phyloP scores from a whole-genome alignment of 2,329 filamentous ascomycete genomes.

The Colletotrichum phormii region DNA sequence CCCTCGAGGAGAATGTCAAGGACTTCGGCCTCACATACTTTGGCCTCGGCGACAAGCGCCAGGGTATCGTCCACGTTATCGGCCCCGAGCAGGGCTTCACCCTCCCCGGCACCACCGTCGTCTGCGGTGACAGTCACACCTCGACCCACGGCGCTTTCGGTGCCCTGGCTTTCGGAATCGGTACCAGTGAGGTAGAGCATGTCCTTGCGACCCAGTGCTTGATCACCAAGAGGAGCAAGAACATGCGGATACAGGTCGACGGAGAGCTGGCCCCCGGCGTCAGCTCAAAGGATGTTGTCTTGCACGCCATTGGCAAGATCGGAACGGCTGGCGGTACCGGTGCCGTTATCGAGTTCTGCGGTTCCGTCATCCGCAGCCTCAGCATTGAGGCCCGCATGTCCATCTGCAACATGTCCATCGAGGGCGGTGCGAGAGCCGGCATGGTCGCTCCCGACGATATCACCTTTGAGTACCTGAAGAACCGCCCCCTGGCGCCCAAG shows the following conservation, averaged over 20 bases:
- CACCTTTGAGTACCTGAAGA: constrained; percentile 96
- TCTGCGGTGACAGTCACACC: constrained; percentile 98
- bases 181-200: constrained; percentile 98
- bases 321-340: constrained; percentile 96
- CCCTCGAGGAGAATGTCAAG: constrained; percentile 96
- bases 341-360: constrained; percentile 96
- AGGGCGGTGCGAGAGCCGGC: constrained; percentile 92
- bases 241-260: constrained; percentile 97
- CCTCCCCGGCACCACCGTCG: constrained; percentile 93
- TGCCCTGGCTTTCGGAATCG: constrained; percentile 94
- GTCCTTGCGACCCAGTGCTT: constrained; percentile 96
- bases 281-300: constrained; percentile 94
- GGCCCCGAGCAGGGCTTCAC: constrained; percentile 99
- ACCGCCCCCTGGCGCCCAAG: constrained; percentile 87
- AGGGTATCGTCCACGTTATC: constrained; percentile 98
- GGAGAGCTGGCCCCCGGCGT: constrained; percentile 91
- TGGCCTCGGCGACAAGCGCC: constrained; percentile 93
- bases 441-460: constrained; percentile 96
- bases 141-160: constrained; percentile 98
- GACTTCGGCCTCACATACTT: constrained; percentile 98
- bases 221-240: constrained; percentile 95
- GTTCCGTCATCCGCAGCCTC: constrained; percentile 87
- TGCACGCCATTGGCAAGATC: constrained; percentile 92
- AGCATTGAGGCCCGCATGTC: constrained; percentile 99
- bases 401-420: constrained; percentile 99